Evolutionary conservation across 305 asterid species (phyloP).

Genomic region (Rubia occidens): DNA sequence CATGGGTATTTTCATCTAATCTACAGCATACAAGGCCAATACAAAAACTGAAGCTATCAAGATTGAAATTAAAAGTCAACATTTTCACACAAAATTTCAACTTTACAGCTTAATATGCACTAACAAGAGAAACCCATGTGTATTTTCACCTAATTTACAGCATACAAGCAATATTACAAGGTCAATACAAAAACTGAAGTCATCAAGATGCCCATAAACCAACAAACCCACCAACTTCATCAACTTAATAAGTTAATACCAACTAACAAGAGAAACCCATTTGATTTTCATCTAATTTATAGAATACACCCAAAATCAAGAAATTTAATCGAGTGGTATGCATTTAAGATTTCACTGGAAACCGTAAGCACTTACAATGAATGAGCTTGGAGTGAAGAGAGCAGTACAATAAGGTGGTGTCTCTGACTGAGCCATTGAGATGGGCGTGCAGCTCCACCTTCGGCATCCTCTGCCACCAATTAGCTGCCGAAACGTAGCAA

Average conservation of each 20-base stretch:
- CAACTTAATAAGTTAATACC: not conserved
- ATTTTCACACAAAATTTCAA: not conserved
- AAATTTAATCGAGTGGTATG: not conserved
- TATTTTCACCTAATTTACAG: not conserved
- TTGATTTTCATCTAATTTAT: not conserved
- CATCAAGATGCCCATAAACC: not conserved
- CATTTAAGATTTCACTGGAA: not conserved
- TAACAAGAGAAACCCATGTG: too few species aligned
- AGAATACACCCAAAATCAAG: not conserved
- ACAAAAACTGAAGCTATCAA: not conserved
- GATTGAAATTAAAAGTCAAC: not conserved
- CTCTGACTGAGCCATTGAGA: slow-evolving; percentile 87
- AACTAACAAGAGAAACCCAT: not conserved
- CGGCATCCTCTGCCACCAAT: slow-evolving; percentile 69
- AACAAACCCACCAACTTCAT: not conserved
- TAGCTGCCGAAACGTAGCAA: slow-evolving; percentile 67
- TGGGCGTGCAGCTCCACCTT: slow-evolving; percentile 88
- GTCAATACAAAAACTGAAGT: not conserved
- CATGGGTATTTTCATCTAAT: too few species aligned
- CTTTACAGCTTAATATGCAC: not conserved
- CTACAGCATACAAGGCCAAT: too few species aligned
- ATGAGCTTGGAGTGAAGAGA: slow-evolving; percentile 10
- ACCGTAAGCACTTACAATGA: not conserved
- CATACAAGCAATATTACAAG: not conserved
- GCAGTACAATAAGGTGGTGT: slow-evolving; percentile 64